These are phyloP conservation scores for Mucor plumbeus DNA, from an alignment of 371 early-diverging fungal species.

Conservation along the genomic window DNA sequence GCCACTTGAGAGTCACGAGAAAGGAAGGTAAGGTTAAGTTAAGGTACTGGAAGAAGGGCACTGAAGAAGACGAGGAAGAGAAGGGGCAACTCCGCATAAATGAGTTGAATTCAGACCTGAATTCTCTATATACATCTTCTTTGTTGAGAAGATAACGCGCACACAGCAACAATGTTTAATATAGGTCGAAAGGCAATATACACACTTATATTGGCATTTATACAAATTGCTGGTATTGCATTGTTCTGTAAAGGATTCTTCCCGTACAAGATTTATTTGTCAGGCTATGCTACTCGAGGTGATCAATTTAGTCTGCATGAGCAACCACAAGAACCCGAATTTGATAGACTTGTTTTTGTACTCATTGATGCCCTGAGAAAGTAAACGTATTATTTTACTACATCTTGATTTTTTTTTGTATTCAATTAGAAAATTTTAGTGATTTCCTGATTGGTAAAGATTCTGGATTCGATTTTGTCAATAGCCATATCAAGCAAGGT, in stretches of 20 bases:
- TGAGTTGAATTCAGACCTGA: not conserved
- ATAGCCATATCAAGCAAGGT: constrained; percentile 54
- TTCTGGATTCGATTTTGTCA: constrained; percentile 57
- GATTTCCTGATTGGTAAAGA: constrained; percentile 76
- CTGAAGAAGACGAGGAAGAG: not conserved
- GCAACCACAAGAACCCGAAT: constrained; percentile 47
- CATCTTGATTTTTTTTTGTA: not conserved
- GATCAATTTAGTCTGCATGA: constrained; percentile 14
- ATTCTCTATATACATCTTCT: not conserved
- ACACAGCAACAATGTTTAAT: constrained; percentile 11
- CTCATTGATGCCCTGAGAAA: constrained; percentile 81
- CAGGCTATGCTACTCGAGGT: constrained; percentile 59
- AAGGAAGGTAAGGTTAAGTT: not conserved
- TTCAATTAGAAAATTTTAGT: constrained; percentile 36
- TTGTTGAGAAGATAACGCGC: not conserved
- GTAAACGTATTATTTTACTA: constrained; percentile 31
- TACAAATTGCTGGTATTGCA: constrained; percentile 68
- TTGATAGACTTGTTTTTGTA: constrained; percentile 77
- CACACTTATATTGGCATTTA: constrained; percentile 29
- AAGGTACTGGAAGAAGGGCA: not conserved
- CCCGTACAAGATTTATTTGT: constrained; percentile 73
- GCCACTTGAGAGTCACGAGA: constrained; percentile 13
- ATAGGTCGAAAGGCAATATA: constrained; percentile 8
- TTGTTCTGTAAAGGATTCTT: constrained; percentile 79
- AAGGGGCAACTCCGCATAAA: constrained; percentile 5